phyloP scores from a whole-genome alignment of 2,329 filamentous ascomycete species.

The Venturia asperata region DNA sequence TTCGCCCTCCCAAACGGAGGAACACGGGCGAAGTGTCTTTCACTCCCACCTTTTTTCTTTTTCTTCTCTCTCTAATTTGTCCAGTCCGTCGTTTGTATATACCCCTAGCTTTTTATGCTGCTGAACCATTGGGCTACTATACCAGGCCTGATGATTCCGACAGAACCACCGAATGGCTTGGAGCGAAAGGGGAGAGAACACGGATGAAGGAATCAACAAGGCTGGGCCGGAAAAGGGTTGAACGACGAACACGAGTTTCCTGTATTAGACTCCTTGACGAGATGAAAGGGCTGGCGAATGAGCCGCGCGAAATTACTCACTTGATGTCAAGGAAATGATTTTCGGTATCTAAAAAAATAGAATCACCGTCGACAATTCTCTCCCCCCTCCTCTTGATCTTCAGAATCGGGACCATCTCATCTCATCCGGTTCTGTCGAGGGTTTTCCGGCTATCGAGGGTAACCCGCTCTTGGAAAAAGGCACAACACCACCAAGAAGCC shows the following conservation, averaged over 20 bases:
- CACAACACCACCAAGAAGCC: too few species aligned
- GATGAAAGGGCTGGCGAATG: neutral
- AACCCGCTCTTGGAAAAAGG: too few species aligned
- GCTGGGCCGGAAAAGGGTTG: neutral
- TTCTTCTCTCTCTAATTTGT: neutral
- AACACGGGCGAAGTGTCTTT: neutral
- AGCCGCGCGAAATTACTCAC: neutral
- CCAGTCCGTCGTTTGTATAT: conserved; percentile 4
- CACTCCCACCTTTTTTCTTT: neutral
- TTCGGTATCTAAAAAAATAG: conserved; percentile 4
- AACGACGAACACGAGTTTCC: conserved; percentile 3
- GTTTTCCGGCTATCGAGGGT: too few species aligned
- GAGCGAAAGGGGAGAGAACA: neutral
- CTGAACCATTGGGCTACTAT: neutral
- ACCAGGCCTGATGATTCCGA: neutral
- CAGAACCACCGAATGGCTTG: neutral
- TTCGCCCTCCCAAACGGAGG: neutral
- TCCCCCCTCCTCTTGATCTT: neutral
- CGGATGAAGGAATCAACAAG: neutral
- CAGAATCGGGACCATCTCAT: neutral
- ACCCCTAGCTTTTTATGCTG: conserved; percentile 8
- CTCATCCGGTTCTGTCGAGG: too few species aligned
- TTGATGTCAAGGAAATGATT: neutral
- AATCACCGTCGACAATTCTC: neutral
- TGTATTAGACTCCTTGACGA: neutral